Evolutionary conservation across 176 grass and related monocot species (phyloP), one percentile per base, ranked within the genome.

Genomic region (Aegilops longissima): DNA sequence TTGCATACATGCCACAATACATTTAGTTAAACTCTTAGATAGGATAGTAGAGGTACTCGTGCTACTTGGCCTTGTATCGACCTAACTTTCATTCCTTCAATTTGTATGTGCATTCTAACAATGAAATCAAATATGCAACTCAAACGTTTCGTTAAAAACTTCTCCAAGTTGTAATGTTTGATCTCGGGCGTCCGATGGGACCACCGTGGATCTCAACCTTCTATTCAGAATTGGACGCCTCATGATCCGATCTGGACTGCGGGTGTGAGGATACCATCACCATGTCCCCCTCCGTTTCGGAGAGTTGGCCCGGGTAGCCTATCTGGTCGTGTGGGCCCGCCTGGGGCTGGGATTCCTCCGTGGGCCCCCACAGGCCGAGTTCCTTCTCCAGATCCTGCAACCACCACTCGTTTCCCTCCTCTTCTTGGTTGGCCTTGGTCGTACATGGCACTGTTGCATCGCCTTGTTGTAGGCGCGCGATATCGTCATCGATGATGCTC

Each of bases 331-430:
- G 33, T 79, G 74, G 82, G 78, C 31, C 86, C 80, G 11, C 9
- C 8, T 73, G 25, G 62, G 80, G 42, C 73, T 87, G 62, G 11
- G 47, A 77, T 56, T 90, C 86, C 69, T 84, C 85, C 4, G 20
- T 1, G 45, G 83, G 35, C 5, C 42, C 92, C 86, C 86, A 85
- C 82, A 94, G 87, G 21, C 95, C 92, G 38, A 94, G 88, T 71
- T 94, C 95, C 82, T 91, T 90, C 86, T 92, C 95, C 70, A 97
- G 84, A 82, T 90, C 66, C 71, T 92, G 73, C 69, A 97, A 42
- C 95, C 92, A 97, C 83, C 87, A 81, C 71, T 66, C 84, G 4
- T 33, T 89, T 42, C 71, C 88, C 61, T 77, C 79, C 61, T 77
- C 79, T 6, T 73, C 80, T 47, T 10, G 73, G 23, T 29, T 83